Percentiles rank a stretch among this genome's conserved stretches.
These are phyloP conservation scores for Pseudozyma sp. DNA, from an alignment of 1,284 basidiomycete genomes.

Conservation along the genomic window DNA sequence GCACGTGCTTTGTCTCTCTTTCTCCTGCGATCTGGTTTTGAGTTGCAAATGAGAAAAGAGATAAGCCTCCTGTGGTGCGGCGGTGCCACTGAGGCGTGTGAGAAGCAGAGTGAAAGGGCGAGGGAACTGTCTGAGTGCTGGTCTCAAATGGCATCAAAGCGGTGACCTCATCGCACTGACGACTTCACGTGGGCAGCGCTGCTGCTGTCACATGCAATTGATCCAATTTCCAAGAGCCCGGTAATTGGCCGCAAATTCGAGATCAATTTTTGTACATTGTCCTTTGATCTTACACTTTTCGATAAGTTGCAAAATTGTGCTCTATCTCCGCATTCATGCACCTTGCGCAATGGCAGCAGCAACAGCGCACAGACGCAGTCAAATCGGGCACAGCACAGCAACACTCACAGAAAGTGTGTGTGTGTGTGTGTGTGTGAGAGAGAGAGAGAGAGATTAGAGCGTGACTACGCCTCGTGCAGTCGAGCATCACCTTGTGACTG, in stretches of 20 bases:
- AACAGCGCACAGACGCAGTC: background rate
- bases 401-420: background rate
- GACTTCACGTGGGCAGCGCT: background rate
- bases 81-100: too few species aligned
- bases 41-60: too few species aligned
- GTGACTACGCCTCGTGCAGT: too few species aligned
- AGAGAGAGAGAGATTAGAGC: background rate
- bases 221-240: background rate
- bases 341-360: background rate
- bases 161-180: conserved; percentile 5
- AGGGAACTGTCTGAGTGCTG: background rate
- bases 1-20: background rate
- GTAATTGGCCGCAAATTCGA: background rate
- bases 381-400: background rate
- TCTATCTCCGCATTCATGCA: conserved; percentile 5
- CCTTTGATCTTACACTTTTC: too few species aligned
- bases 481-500: too few species aligned
- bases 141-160: background rate
- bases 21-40: background rate
- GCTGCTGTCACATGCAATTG: conserved; percentile 5
- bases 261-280: too few species aligned
- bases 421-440: too few species aligned
- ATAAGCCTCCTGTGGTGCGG: too few species aligned
- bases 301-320: background rate
- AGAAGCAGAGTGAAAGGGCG: too few species aligned